Conservation (phyloP, 2,329 filamentous ascomycete genomes). For the Achaetomium macrosporum region DNA sequence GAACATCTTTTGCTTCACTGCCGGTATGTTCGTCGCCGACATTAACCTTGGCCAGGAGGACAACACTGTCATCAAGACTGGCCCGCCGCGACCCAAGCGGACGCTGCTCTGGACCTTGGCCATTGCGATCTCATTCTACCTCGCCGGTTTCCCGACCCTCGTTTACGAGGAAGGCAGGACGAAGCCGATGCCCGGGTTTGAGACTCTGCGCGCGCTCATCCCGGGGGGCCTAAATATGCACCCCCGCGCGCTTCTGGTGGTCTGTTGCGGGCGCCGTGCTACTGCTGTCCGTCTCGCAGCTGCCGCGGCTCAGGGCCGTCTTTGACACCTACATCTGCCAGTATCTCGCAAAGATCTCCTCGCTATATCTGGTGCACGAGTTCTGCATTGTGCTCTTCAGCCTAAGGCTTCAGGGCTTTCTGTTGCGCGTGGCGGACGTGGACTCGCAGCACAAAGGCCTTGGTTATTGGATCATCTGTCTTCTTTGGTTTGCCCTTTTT, state of each 20-base stretch:
- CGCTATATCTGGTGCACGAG: conserved; percentile 7
- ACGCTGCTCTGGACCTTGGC: neutral
- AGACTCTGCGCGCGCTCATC: conserved; percentile 1
- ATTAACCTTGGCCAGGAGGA: conserved; percentile 4
- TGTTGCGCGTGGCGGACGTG: neutral
- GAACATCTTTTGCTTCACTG: conserved; percentile 6
- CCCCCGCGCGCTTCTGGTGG: conserved; percentile 8
- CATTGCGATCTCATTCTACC: neutral
- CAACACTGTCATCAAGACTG: neutral
- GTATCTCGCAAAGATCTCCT: conserved; percentile 3
- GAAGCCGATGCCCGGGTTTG: conserved; percentile 1
- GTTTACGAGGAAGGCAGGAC: neutral
- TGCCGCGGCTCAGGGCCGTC: neutral
- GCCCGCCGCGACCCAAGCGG: neutral
- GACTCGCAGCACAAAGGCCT: too few relatives aligned
- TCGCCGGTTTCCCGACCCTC: conserved; percentile 2
- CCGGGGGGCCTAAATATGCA: neutral
- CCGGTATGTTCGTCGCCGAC: conserved; percentile 5
- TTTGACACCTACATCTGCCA: neutral
- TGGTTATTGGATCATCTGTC: conserved; percentile 1
- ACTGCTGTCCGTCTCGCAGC: conserved; percentile 2
- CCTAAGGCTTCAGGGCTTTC: neutral
- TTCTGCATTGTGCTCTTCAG: conserved; percentile 6
- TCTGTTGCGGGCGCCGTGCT: neutral
- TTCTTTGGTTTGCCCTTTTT: conserved; percentile 1